Evolutionary conservation across 2,329 filamentous ascomycete genomes (phyloP).

Genomic region (Teratosphaeria pseudoeucalypti): DNA sequence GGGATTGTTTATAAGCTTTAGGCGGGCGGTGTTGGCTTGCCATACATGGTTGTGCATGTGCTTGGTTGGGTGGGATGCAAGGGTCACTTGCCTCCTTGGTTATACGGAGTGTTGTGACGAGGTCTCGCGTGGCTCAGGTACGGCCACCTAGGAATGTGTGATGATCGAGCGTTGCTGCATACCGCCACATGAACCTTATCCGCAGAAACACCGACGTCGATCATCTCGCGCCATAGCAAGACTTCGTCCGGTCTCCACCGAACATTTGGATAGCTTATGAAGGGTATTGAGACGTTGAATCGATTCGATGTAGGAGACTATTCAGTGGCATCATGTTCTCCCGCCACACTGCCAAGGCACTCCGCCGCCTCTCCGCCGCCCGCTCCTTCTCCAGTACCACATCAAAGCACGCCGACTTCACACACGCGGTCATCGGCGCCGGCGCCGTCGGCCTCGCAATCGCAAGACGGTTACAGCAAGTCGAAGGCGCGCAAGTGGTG

Average conservation of each 20-base stretch:
- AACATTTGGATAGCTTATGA: not conserved
- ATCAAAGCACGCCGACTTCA: slow-evolving; percentile 45
- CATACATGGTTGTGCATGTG: not conserved
- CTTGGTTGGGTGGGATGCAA: not conserved
- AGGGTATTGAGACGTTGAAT: not conserved
- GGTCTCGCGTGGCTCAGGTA: not conserved
- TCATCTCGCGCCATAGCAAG: not conserved
- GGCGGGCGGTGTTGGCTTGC: not conserved
- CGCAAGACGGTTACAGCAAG: slow-evolving; percentile 58
- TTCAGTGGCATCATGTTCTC: not conserved
- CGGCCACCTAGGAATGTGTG: not conserved
- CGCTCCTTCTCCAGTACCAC: slow-evolving; percentile 35
- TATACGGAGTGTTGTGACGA: not conserved
- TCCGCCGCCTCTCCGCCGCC: not conserved
- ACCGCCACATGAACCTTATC: not conserved
- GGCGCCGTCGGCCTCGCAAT: slow-evolving; percentile 73
- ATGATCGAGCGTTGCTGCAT: not conserved
- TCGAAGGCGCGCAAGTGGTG: slow-evolving; percentile 54
- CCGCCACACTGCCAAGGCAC: not conserved
- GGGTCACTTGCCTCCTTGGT: not conserved
- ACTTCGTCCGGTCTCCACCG: not conserved
- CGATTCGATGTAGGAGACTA: not conserved
- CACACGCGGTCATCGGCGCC: slow-evolving; percentile 57
- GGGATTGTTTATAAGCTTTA: slow-evolving; percentile 42
- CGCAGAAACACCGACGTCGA: not conserved